Base-by-base conservation (phyloP, 73 alveolate species). In the Paramecium sonneborni region DNA sequence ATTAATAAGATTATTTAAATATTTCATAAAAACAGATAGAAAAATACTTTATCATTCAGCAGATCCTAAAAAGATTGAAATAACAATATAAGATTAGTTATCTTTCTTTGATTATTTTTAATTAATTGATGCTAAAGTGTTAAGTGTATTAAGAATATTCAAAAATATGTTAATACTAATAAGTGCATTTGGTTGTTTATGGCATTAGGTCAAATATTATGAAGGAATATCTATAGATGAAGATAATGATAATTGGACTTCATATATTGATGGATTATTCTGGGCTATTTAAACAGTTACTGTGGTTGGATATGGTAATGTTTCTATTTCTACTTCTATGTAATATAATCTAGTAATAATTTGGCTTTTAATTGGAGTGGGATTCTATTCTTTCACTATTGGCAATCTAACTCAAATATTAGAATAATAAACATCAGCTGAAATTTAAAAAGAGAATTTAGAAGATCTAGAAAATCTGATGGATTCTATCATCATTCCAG, bases 231-330 rank as follows among this genome's bases (percentile, higher is more conserved):
- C 34, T 18, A 18, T 2, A 1, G 55, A 23, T 10, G 18, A 37
- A 79, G 41, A 79, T 30, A 11, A 41, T 41, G 14, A 12, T 9
- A 38, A 43, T 46, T 43, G 30, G 46, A 43, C 76, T 9, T 34
- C 95, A 8, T 96, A 72, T 37, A 37, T 72, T 11, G 35, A 38
- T 34, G 55, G 58, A 15, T 38, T 72, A 37, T 72, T 93, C 84
- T 96, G 98, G 97, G 95, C 98, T 20, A 93, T 96, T 1, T 39
- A 94, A 18, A 96, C 98, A 52, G 95, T 96, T 0, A 52, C 93
- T 48, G 96, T 97, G 1, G 97, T 96, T 10, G 98, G 98, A 9
- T 96, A 96, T 87, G 98, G 98, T 0, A 97, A 95, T 86, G 79
- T 95, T n/a, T 90, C 88, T 46, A 95, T 95, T 44, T 76, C 87